These are phyloP conservation scores for Dactylellina haptotyla DNA, from an alignment of 2,329 filamentous ascomycete genomes.

Conservation along the genomic window DNA sequence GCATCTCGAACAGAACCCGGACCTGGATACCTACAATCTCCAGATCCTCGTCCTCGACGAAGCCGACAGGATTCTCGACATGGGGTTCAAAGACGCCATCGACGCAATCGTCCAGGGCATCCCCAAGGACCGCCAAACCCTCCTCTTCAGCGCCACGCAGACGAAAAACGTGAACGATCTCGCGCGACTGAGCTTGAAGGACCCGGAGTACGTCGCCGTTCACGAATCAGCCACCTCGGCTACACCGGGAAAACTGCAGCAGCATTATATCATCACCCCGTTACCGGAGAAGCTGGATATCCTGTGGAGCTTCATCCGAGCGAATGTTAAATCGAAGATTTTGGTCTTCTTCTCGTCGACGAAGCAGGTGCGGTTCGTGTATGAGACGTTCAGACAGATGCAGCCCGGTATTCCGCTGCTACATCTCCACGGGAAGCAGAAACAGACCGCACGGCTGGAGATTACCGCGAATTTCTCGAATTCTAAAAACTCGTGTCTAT, in stretches of 20 bases:
- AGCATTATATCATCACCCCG: slow-evolving; percentile 89
- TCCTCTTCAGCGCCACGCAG: slow-evolving; percentile 96
- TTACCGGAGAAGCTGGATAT: slow-evolving; percentile 90
- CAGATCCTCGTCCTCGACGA: slow-evolving; percentile 95
- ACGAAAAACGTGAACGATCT: slow-evolving; percentile 93
- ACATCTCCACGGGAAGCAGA: slow-evolving; percentile 92
- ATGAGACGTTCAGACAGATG: slow-evolving; percentile 89
- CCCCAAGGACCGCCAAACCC: slow-evolving; percentile 83
- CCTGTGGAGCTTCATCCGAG: slow-evolving; percentile 89
- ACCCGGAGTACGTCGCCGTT: slow-evolving; percentile 94
- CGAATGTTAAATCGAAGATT: slow-evolving; percentile 91
- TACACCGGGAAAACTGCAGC: slow-evolving; percentile 84
- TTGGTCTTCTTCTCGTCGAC: slow-evolving; percentile 94
- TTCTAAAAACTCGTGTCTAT: slow-evolving; percentile 84
- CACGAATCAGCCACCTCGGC: slow-evolving; percentile 83
- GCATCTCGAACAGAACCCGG: slow-evolving; percentile 91
- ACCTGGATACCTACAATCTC: slow-evolving; percentile 87
- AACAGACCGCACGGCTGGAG: slow-evolving; percentile 86
- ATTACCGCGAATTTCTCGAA: slow-evolving; percentile 85
- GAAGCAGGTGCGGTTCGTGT: slow-evolving; percentile 96
- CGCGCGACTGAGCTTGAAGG: slow-evolving; percentile 83
- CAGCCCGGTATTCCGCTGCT: slow-evolving; percentile 93
- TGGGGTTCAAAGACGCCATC: slow-evolving; percentile 91
- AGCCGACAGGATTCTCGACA: slow-evolving; percentile 95
- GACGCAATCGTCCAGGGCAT: slow-evolving; percentile 94